A percentile compares a stretch with the other conserved stretches of the same genome.
These are phyloP conservation scores for Coemansia sp. DNA, from an alignment of 192 early-diverging fungal species.

Conservation along the genomic window DNA sequence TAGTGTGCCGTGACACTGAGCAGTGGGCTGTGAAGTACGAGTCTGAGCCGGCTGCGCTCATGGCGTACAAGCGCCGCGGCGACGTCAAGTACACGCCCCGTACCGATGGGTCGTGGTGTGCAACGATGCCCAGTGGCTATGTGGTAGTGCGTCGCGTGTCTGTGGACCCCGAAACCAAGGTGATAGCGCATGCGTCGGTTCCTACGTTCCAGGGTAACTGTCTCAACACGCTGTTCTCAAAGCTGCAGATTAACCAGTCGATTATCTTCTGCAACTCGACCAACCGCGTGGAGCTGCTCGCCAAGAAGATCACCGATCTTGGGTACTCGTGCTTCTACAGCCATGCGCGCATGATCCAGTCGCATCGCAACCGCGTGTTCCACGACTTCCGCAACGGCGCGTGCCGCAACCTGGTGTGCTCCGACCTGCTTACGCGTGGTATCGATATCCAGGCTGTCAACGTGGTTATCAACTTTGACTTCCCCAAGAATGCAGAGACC, in stretches of 20 bases:
- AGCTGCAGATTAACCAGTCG: slow-evolving; percentile 99
- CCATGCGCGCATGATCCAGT: slow-evolving; percentile 97
- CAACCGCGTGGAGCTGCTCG: slow-evolving; percentile 95
- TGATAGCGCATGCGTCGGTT: slow-evolving; percentile 19
- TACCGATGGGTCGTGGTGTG: slow-evolving; percentile 35
- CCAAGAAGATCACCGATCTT: slow-evolving; percentile 99
- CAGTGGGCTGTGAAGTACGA: slow-evolving; percentile 23
- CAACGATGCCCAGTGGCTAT: slow-evolving; percentile 34
- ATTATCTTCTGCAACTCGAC: slow-evolving; percentile 99
- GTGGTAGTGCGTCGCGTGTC: slow-evolving; percentile 29
- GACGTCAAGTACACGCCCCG: slow-evolving; percentile 21
- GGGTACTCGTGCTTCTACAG: slow-evolving; percentile 99
- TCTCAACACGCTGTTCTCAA: slow-evolving; percentile 89
- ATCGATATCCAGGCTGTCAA: slow-evolving; percentile 99
- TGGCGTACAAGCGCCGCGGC: slow-evolving; percentile 14
- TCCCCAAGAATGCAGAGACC: slow-evolving; percentile 98
- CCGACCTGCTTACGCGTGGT: slow-evolving; percentile 95
- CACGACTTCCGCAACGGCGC: slow-evolving; percentile 99
- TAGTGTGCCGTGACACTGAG: neutral
- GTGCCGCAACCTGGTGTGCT: slow-evolving; percentile 96
- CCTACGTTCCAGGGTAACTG: slow-evolving; percentile 48
- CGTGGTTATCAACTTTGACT: slow-evolving; percentile 99
- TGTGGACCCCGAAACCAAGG: slow-evolving; percentile 4
- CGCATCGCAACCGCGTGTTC: slow-evolving; percentile 98
- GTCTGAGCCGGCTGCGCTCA: slow-evolving; percentile 5